Base-by-base conservation (phyloP, 495 filamentous ascomycete genomes). In the Umbilicaria muhlenbergii region DNA sequence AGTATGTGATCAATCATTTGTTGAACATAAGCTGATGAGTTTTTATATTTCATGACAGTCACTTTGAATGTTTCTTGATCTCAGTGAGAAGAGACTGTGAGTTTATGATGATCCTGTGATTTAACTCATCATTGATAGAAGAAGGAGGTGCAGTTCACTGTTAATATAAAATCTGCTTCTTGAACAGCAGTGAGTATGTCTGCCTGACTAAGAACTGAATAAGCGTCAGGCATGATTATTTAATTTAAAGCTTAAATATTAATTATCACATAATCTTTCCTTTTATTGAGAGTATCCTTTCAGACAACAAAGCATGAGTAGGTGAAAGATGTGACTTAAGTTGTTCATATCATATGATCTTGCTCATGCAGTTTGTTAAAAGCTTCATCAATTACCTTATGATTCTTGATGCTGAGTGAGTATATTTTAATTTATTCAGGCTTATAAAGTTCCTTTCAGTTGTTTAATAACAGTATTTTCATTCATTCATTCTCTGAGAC, bases 61-160 rank as follows among this genome's bases (percentile, higher is more conserved):
- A 50, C 48, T 1, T 53, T 51, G 12, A 51, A 51, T 2, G 8
- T 31, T 39, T 53, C 51, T 31, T 53, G 36, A 1, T 44, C 39
- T 3, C 44, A 3, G 17, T 51, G 39, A n/a, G 28, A 34, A 8
- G 41, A 34, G 2, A 51, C 44, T 0, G 34, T 43, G 16, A 53
- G 24, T 11, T 36, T 42, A 13, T 47, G 16, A 3, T 34, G 16
- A 19, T 51, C 7, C 1, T 43, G 4, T 5, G 7, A 11, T 2
- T 14, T 11, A 0, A 53, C 36, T 0, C 5, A 18, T 38, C 31
- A 53, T 19, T 53, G 39, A 16, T 47, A 51, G 19, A 53, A 53
- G 38, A 51, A 47, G 1, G 19, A 32, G 2, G 32, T n/a, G 1
- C 31, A n/a, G 17, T 53, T 36, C 44, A 12, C 7, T 12, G n/a